These are phyloP conservation scores for Gynostemma pentaphyllum DNA, from an alignment of 306 rosid genomes.

Conservation along the genomic window DNA sequence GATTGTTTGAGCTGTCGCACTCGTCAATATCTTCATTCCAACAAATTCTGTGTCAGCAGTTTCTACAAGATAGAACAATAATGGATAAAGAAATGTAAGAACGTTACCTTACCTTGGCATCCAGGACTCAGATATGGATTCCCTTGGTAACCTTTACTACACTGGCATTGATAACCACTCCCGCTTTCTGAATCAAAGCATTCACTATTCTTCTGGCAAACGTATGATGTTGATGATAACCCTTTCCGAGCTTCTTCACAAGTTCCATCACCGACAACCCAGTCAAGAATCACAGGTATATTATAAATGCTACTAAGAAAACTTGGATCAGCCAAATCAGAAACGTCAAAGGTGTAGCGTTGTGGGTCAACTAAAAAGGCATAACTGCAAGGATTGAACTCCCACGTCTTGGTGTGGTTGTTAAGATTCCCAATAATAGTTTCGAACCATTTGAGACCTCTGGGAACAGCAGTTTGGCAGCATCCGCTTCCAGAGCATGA, in stretches of 20 bases:
- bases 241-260: conserved; percentile 6
- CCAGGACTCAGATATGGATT: conserved; percentile 8
- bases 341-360: neutral
- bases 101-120: neutral
- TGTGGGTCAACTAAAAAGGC: conserved; percentile 8
- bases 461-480: conserved; percentile 9
- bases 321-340: neutral
- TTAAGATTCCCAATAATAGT: neutral
- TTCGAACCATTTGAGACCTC: neutral
- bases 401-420: neutral
- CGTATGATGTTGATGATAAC: neutral
- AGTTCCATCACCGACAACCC: neutral
- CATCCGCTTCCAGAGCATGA: conserved; percentile 14
- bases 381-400: conserved; percentile 10
- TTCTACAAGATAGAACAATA: no score
- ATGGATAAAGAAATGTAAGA: no score
- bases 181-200: conserved; percentile 4
- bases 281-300: conserved; percentile 7
- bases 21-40: neutral
- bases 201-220: neutral
- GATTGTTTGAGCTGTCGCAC: conserved; percentile 6
- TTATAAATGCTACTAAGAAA: neutral
- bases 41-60: no score
- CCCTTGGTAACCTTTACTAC: neutral
- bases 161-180: conserved; percentile 1